Percentiles rank a stretch among this genome's conserved stretches.
Conservation (phyloP, 257 asterid genomes). For the Phtheirospermum japonicum region DNA sequence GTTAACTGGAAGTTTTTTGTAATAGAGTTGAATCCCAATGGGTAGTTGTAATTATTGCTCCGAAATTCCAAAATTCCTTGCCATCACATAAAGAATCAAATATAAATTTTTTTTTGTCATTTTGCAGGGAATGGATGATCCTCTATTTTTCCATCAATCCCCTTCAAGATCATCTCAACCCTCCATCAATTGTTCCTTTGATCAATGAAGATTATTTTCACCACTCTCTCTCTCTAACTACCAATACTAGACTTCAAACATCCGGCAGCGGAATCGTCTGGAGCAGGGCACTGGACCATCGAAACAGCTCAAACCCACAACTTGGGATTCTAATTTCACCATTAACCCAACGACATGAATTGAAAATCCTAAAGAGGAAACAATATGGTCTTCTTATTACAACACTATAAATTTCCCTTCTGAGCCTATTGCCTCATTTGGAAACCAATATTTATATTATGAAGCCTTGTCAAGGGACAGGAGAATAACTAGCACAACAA, state of each 20-base stretch:
- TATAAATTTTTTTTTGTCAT: too few relatives aligned
- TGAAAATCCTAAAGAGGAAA: conserved; percentile 47
- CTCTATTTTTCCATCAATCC: conserved; percentile 45
- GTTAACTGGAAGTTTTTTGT: background rate
- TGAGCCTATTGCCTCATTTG: background rate
- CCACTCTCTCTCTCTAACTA: too few relatives aligned
- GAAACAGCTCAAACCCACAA: conserved; percentile 40
- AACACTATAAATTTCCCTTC: conserved; percentile 25
- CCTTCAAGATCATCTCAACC: conserved; percentile 41
- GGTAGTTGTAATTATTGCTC: conserved; percentile 2
- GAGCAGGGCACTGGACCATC: conserved; percentile 29
- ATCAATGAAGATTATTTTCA: conserved; percentile 26
- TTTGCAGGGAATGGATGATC: conserved; percentile 52
- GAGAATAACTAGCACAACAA: conserved; percentile 30
- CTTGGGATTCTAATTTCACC: conserved; percentile 29
- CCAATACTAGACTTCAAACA: conserved; percentile 31
- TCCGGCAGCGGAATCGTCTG: conserved; percentile 34
- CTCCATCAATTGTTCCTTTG: conserved; percentile 28
- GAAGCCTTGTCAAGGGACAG: conserved; percentile 28
- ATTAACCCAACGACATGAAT: background rate
- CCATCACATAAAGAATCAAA: too few relatives aligned
- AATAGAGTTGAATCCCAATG: background rate
- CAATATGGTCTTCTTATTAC: conserved; percentile 30
- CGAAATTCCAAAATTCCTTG: too few relatives aligned
- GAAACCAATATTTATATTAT: background rate